Base-by-base conservation (phyloP, 495 filamentous ascomycete species). In the Cryomyces minteri region DNA sequence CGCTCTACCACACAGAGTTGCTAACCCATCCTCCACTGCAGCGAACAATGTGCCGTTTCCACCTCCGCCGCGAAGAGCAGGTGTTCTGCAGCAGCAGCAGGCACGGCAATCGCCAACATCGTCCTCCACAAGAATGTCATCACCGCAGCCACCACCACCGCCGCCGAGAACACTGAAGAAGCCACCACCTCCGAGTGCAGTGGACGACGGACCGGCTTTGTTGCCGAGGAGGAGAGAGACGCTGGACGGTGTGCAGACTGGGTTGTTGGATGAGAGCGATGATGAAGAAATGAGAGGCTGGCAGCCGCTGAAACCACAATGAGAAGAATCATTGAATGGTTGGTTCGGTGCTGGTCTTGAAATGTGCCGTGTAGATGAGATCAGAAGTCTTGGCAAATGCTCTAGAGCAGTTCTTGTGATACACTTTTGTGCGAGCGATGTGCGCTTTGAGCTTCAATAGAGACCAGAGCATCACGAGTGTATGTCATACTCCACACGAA, bases 221-320 rank as follows among this genome's bases (percentile, higher is more conserved):
- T 57, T 58, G 8, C 53, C 57, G 31, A n/a, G 58, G 29, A 44
- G 52, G 40, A 39, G 38, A 18, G 52, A 49, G 37, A 25, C 34
- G 51, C 34, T 12, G 42, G 25, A n/a, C 44, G 43, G 29, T 31
- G 51, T 25, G 46, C 51, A 47, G 51, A 51, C 41, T 39, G 45
- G 30, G 48, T 31, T 45, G 48, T 10, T 41, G 40, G 8, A 41
- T 9, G 9, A n/a, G 40, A 38, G 29, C 4, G 49, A 38, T 31
- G 32, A 54, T 31, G 52, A 50, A 38, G 8, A 25, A 25, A 25
- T 57, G 43, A 41, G 33, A 28, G 51, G 34, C 5, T 56, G 54
- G 54, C 32, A 34, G 37, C 47, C 51, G 41, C 39, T 56, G 42
- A 43, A 43, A 39, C 54, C 54, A 6, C 31, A 11, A 33, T 51